Percentiles rank a stretch among this genome's conserved stretches.
Conservation (phyloP, 257 asterid genomes). For the Schizonepeta tenuifolia region DNA sequence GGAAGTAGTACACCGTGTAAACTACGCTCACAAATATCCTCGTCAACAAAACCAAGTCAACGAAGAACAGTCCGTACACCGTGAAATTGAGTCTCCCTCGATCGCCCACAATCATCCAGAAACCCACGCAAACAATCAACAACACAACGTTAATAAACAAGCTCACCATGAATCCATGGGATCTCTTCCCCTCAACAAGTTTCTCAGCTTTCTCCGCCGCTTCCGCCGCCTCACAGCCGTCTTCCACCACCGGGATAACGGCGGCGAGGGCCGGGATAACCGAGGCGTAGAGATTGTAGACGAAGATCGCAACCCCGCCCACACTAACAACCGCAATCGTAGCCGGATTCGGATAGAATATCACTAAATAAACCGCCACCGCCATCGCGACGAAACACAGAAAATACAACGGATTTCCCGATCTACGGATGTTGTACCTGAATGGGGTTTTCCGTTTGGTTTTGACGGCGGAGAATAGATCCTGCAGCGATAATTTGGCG, state of each 20-base stretch:
- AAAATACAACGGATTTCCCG: neutral
- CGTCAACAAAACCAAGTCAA: too few relatives aligned
- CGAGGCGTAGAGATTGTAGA: slow-evolving; percentile 31
- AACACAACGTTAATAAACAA: slow-evolving; percentile 20
- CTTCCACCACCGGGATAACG: slow-evolving; percentile 52
- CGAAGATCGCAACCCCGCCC: neutral
- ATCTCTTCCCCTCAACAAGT: slow-evolving; percentile 42
- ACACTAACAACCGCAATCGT: slow-evolving; percentile 11
- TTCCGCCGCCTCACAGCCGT: slow-evolving; percentile 39
- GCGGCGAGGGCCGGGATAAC: slow-evolving; percentile 30
- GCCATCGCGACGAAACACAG: neutral
- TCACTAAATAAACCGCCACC: neutral
- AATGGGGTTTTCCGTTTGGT: neutral
- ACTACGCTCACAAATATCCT: too few relatives aligned
- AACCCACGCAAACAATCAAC: slow-evolving; percentile 19
- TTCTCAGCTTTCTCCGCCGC: slow-evolving; percentile 49
- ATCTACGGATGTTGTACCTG: neutral
- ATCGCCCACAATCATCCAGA: slow-evolving; percentile 21
- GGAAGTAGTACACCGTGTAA: too few relatives aligned
- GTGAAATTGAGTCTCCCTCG: too few relatives aligned
- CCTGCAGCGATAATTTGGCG: neutral
- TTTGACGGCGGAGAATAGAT: neutral
- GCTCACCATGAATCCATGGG: slow-evolving; percentile 45
- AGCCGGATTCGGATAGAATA: slow-evolving; percentile 13
- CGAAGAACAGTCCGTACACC: too few relatives aligned